Evolutionary conservation across 2,329 filamentous ascomycete genomes (phyloP), one percentile per base, ranked within the genome.

Genomic region (Parastagonospora avenae): DNA sequence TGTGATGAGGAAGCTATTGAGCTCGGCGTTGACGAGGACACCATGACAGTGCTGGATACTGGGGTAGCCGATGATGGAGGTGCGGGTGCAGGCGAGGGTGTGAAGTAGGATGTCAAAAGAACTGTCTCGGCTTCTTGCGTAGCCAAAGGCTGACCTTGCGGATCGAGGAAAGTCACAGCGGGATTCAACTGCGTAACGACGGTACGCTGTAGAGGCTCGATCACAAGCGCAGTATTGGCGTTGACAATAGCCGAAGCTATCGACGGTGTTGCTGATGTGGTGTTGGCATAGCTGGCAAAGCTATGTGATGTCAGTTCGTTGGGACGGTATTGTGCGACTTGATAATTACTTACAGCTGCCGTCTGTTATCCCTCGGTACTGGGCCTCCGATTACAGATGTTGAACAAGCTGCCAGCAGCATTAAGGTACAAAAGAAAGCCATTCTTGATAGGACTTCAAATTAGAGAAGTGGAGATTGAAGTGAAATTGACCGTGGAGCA

Each of bases 401-500:
- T 37, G 54, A 68, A 48, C 37, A 68, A 42, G 71, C 71, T 72
- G 72, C 71, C 68, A 75, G 71, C 70, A 74, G 71, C 70, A 66
- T 61, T 29, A 67, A 12, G 9, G 45, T 52, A 38, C 39, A 51
- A 56, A 62, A 52, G 41, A 66, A 40, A 55, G 58, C 48, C 69
- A 72, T 70, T 51, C 32, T 59, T 44, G 57, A 64, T 55, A 64
- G 46, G 43, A 49, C 46, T 47, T 52, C 28, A 28, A 16, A 48
- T 64, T 63, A 57, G 64, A 42, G 53, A 55, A 63, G 66, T 28
- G 46, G 47, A 61, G 59, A 44, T 41, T 50, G 45, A 50, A 49
- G 32, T 42, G 52, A 42, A 29, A 46, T 11, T 24, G 38, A 46
- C 32, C 35, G 50, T 42, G 24, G 48, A 55, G 30, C 44, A 55